phyloP scores from a whole-genome alignment of 2,329 filamentous ascomycete genomes.

The Hymenoscyphus salicellus region DNA sequence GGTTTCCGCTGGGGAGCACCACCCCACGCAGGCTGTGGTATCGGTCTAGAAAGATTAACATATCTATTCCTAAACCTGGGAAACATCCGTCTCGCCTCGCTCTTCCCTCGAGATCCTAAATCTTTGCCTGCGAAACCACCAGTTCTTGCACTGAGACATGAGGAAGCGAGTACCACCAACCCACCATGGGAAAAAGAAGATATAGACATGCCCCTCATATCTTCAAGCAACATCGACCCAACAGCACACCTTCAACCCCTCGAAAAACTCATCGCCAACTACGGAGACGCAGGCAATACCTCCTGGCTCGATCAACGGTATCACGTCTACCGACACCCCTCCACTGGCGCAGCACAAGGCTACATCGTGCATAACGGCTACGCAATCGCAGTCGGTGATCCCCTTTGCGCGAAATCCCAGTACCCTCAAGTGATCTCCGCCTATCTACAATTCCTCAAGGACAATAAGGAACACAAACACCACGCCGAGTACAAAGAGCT shows the following conservation, averaged over 20 bases:
- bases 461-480: conserved; percentile 33
- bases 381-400: conserved; percentile 82
- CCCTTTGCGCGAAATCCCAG: conserved; percentile 76
- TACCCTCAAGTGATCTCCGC: conserved; percentile 69
- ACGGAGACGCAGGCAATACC: conserved; percentile 90
- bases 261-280: conserved; percentile 89
- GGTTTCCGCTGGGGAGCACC: conserved; percentile 87
- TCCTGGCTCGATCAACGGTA: conserved; percentile 91
- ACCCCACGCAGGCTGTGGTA: conserved; percentile 84
- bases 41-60: conserved; percentile 83
- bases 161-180: conserved; percentile 78
- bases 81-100: conserved; percentile 82
- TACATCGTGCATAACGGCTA: conserved; percentile 75
- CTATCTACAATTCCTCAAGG: conserved; percentile 73
- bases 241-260: conserved; percentile 60
- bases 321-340: conserved; percentile 77
- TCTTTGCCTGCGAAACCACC: conserved; percentile 71
- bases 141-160: conserved; percentile 69
- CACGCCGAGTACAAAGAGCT: conserved; percentile 59
- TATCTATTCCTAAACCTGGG: conserved; percentile 83
- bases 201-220: conserved; percentile 32
- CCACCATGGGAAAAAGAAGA: conserved; percentile 54
- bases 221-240: conserved; percentile 4
- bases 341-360: conserved; percentile 78
- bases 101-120: conserved; percentile 86